Percentiles rank a stretch among this genome's conserved stretches.
These are phyloP conservation scores for Clathrospora elynae DNA, from an alignment of 2,329 filamentous ascomycete species.

Conservation along the genomic window DNA sequence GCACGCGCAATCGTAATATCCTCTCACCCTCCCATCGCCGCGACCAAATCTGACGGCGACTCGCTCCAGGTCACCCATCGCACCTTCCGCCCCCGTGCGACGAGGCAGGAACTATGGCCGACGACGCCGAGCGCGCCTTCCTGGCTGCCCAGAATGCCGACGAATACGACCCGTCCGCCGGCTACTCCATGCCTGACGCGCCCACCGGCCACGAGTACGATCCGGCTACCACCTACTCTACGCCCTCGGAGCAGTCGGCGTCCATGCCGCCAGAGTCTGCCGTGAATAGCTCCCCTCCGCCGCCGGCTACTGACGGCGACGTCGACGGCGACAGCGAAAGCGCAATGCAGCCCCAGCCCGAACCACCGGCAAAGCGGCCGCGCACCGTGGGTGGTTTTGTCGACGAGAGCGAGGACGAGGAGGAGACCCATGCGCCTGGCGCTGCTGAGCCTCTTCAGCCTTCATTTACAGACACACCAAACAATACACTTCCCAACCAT, in stretches of 20 bases:
- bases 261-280: constrained; percentile 38
- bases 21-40: constrained; percentile 10
- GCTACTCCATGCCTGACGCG: constrained; percentile 52
- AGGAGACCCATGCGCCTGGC: constrained; percentile 55
- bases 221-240: constrained; percentile 36
- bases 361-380: constrained; percentile 50
- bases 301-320: constrained; percentile 16
- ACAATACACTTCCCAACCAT: constrained; percentile 60
- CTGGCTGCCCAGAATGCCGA: constrained; percentile 56
- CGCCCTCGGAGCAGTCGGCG: constrained; percentile 32
- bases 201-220: constrained; percentile 50
- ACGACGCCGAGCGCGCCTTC: constrained; percentile 60
- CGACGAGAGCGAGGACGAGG: constrained; percentile 66
- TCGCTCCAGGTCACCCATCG: too few species aligned
- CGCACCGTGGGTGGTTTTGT: constrained; percentile 66
- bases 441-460: constrained; percentile 58
- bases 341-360: constrained; percentile 31
- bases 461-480: constrained; percentile 61
- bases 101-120: constrained; percentile 55
- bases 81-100: too few species aligned
- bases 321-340: constrained; percentile 27
- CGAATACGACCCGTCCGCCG: constrained; percentile 49
- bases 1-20: constrained; percentile 16
- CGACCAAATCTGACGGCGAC: constrained; percentile 20
- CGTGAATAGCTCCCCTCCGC: constrained; percentile 38